Evolutionary conservation across 164 flowering plant species (phyloP).

Genomic region (Tetrastigma voinierianum): DNA sequence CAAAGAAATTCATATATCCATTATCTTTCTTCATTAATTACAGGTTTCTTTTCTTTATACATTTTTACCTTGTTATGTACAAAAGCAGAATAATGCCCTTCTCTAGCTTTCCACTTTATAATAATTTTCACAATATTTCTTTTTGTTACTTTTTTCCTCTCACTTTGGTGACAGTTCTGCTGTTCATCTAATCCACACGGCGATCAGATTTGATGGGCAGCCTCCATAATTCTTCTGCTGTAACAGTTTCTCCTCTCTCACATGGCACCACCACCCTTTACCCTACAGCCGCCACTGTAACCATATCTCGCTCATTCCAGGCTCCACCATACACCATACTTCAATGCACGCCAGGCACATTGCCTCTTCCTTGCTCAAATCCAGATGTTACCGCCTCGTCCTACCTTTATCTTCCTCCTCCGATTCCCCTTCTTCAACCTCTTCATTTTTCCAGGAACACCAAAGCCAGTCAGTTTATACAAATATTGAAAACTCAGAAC

Average conservation of each 20-base stretch:
- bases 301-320: conserved; percentile 2
- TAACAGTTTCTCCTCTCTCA: conserved; percentile 4
- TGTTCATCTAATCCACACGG: not conserved
- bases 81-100: too few relatives aligned
- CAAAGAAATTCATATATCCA: too few relatives aligned
- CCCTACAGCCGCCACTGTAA: conserved; percentile 4
- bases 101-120: too few relatives aligned
- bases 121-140: too few relatives aligned
- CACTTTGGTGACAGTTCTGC: too few relatives aligned
- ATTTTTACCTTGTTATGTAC: too few relatives aligned
- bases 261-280: not conserved
- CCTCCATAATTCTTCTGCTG: conserved; percentile 5
- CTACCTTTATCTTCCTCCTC: conserved; percentile 20
- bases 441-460: conserved; percentile 27
- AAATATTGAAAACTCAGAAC: too few relatives aligned
- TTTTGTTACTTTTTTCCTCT: too few relatives aligned
- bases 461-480: conserved; percentile 42
- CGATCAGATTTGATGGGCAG: not conserved
- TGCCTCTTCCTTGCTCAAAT: conserved; percentile 16
- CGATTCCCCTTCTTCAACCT: conserved; percentile 18
- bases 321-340: not conserved
- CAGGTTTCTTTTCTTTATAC: too few relatives aligned
- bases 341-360: conserved; percentile 11
- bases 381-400: conserved; percentile 6
- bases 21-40: too few relatives aligned